These are phyloP conservation scores for Aureobasidium uvarum DNA, from an alignment of 2,329 filamentous ascomycete genomes.

Conservation along the genomic window DNA sequence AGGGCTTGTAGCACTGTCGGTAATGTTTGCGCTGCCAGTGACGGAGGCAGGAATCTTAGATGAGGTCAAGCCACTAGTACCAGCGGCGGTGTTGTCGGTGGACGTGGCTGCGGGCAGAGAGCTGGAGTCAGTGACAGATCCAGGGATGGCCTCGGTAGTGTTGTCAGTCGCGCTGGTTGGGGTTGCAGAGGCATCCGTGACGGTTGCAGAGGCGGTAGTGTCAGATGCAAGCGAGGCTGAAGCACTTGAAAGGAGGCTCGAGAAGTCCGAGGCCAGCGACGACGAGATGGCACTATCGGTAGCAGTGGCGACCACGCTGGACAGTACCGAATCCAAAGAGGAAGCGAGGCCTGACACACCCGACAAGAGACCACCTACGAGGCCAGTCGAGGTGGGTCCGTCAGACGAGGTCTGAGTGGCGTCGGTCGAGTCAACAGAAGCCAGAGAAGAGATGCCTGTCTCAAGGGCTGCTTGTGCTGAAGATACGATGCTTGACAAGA, in stretches of 20 bases:
- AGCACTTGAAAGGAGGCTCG: slow-evolving; percentile 36
- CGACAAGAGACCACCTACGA: slow-evolving; percentile 30
- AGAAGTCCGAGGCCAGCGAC: slow-evolving; percentile 35
- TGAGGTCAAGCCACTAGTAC: background rate
- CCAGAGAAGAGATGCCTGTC: slow-evolving; percentile 29
- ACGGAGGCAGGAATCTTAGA: background rate
- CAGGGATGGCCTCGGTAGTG: slow-evolving; percentile 18
- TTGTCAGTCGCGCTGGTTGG: slow-evolving; percentile 3
- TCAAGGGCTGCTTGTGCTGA: slow-evolving; percentile 15
- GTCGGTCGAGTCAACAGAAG: slow-evolving; percentile 28
- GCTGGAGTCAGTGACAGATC: slow-evolving; percentile 13
- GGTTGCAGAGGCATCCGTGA: slow-evolving; percentile 18
- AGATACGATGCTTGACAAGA: slow-evolving; percentile 29
- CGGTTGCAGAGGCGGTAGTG: slow-evolving; percentile 25
- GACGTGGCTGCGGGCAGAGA: slow-evolving; percentile 1
- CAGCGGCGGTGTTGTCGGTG: slow-evolving; percentile 5
- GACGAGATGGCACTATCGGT: slow-evolving; percentile 34
- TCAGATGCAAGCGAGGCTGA: slow-evolving; percentile 34
- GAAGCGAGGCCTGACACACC: slow-evolving; percentile 36
- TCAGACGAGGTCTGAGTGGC: slow-evolving; percentile 26
- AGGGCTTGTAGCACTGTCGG: slow-evolving; percentile 1
- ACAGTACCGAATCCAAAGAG: slow-evolving; percentile 34
- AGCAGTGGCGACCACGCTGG: slow-evolving; percentile 35
- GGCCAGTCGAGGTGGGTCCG: slow-evolving; percentile 27
- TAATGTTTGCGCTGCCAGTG: slow-evolving; percentile 1